phyloP scores from a whole-genome alignment of 768 basidiomycete species.

The Kwoniella dendrophila region DNA sequence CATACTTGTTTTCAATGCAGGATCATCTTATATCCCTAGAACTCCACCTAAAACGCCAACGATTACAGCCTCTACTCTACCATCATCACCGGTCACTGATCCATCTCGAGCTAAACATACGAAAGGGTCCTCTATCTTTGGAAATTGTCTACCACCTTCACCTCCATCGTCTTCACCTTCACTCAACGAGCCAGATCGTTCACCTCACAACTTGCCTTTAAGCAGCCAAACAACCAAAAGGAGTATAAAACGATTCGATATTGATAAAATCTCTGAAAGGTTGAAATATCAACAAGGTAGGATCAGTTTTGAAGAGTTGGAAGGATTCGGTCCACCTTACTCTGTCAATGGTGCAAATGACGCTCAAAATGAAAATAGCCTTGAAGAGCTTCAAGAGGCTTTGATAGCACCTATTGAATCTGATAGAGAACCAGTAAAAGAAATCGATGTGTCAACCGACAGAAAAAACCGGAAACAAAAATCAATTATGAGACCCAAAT shows the following conservation, averaged over 20 bases:
- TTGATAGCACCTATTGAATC: too few species aligned
- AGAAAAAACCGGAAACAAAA: too few species aligned
- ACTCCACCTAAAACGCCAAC: constrained; percentile 10
- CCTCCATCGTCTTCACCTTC: constrained; percentile 9
- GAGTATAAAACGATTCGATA: constrained; percentile 4
- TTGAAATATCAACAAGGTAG: constrained; percentile 3
- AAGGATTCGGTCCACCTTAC: constrained; percentile 17
- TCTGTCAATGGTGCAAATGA: too few species aligned
- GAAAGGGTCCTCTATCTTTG: constrained; percentile 1
- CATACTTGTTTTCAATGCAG: not conserved
- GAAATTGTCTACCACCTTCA: constrained; percentile 6
- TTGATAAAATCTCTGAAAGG: constrained; percentile 2
- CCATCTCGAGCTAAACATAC: not conserved
- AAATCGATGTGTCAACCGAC: too few species aligned
- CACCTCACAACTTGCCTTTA: not conserved
- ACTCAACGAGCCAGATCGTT: not conserved
- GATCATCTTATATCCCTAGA: constrained; percentile 1
- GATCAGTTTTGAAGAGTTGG: constrained; percentile 18
- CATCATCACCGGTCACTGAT: not conserved
- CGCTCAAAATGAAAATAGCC: too few species aligned
- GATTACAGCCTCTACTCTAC: not conserved
- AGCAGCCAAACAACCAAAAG: not conserved
- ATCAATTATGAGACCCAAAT: too few species aligned
- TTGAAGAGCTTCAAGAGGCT: too few species aligned
- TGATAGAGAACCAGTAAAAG: too few species aligned